phyloP scores from a whole-genome alignment of 495 filamentous ascomycete species.

The Xylaria curta region DNA sequence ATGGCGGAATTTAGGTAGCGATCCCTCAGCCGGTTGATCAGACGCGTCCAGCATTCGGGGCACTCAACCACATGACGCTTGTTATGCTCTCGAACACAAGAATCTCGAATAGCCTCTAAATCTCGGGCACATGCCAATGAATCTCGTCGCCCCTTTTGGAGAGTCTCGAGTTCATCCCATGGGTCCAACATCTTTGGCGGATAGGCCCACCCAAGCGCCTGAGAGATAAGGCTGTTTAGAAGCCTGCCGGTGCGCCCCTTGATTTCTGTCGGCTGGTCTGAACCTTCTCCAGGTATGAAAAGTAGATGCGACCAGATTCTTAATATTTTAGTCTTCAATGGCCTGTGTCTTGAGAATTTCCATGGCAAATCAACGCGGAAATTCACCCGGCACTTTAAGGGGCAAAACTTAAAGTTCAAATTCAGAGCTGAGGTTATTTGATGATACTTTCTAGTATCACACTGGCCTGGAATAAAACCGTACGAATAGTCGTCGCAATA shows the following conservation, averaged over 20 bases:
- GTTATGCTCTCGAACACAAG: slow-evolving; percentile 38
- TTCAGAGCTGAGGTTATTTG: not conserved
- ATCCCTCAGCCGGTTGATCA: slow-evolving; percentile 46
- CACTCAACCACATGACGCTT: slow-evolving; percentile 47
- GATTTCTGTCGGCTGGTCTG: not conserved
- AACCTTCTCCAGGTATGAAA: not conserved
- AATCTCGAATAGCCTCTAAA: slow-evolving; percentile 32
- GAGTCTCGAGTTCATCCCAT: slow-evolving; percentile 44
- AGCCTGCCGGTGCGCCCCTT: not conserved
- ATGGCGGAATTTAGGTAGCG: slow-evolving; percentile 43
- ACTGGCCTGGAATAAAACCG: not conserved
- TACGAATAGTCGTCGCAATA: not conserved
- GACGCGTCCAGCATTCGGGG: slow-evolving; percentile 44
- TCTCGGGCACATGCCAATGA: slow-evolving; percentile 38
- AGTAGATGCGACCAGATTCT: not conserved
- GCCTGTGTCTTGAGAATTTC: not conserved
- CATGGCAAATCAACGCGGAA: not conserved
- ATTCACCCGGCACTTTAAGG: not conserved
- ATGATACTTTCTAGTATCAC: not conserved
- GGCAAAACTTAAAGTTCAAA: too few relatives aligned
- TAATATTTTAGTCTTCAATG: not conserved
- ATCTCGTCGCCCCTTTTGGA: slow-evolving; percentile 35
- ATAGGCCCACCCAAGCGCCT: slow-evolving; percentile 20
- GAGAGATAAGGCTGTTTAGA: not conserved
- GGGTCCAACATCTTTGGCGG: slow-evolving; percentile 38